Percentiles rank a stretch among this genome's conserved stretches.
phyloP scores from a whole-genome alignment of 176 grass and related monocot species.

The Cenchrus purpureus region DNA sequence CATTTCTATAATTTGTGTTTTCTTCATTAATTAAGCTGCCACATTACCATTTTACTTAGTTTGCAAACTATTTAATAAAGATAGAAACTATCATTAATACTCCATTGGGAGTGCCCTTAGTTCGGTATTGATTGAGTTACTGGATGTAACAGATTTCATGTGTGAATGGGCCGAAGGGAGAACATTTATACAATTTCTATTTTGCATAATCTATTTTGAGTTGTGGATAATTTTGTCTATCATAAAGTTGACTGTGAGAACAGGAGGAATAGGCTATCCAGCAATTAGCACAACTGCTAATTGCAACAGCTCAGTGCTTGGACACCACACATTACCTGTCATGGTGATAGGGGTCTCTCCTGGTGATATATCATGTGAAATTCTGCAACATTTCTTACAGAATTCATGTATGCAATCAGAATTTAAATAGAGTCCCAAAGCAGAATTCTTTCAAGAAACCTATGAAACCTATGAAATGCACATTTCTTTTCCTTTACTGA shows the following conservation, averaged over 20 bases:
- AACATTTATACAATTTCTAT: neutral
- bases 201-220: neutral
- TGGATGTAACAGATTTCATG: too few species aligned
- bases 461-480: constrained; percentile 9
- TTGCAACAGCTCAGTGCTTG: neutral
- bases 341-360: neutral
- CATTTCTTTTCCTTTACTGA: constrained; percentile 36
- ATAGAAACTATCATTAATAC: too few species aligned
- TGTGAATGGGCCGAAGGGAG: too few species aligned
- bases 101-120: too few species aligned
- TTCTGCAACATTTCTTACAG: neutral
- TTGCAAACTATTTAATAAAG: too few species aligned
- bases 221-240: too few species aligned
- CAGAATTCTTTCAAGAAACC: neutral
- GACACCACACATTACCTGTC: neutral
- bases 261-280: neutral
- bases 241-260: neutral
- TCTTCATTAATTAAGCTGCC: too few species aligned
- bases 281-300: too few species aligned
- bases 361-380: neutral
- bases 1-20: too few species aligned
- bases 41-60: too few species aligned
- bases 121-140: too few species aligned
- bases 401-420: neutral
- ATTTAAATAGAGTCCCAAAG: neutral